Conservation (phyloP, 345 rosid genomes). For the Camelina sativa region DNA sequence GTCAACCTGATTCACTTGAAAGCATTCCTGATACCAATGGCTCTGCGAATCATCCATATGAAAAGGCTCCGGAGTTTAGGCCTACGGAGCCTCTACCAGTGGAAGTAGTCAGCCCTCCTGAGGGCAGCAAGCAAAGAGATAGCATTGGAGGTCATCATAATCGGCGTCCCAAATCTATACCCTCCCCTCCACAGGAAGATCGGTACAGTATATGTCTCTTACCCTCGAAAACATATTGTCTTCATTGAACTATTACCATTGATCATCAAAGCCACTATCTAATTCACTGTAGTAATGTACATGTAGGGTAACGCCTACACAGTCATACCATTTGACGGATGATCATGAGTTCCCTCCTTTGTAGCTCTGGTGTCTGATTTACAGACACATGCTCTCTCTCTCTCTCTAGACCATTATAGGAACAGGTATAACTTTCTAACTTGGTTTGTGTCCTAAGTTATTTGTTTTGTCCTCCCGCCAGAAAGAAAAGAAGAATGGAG, state of each 20-base stretch:
- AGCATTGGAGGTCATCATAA: constrained; percentile 29
- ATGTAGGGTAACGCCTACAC: constrained; percentile 55
- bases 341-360: constrained; percentile 87
- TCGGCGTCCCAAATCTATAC: constrained; percentile 45
- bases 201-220: constrained; percentile 51
- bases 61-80: constrained; percentile 50
- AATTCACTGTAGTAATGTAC: constrained; percentile 28
- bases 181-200: constrained; percentile 50
- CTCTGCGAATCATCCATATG: constrained; percentile 45
- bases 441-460: constrained; percentile 40
- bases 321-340: constrained; percentile 72
- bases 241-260: neutral
- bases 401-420: constrained; percentile 40
- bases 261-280: constrained; percentile 17
- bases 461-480: neutral
- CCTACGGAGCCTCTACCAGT: constrained; percentile 46
- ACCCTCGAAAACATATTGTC: neutral
- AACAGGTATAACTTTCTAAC: constrained; percentile 42
- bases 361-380: constrained; percentile 49
- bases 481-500: constrained; percentile 18
- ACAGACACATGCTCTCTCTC: constrained; percentile 33
- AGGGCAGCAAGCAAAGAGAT: constrained; percentile 47
- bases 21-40: constrained; percentile 54
- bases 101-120: constrained; percentile 21
- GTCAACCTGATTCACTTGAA: constrained; percentile 50